Evolutionary conservation across 2,329 filamentous ascomycete species (phyloP).

Genomic region (Nannizzia gypsea): DNA sequence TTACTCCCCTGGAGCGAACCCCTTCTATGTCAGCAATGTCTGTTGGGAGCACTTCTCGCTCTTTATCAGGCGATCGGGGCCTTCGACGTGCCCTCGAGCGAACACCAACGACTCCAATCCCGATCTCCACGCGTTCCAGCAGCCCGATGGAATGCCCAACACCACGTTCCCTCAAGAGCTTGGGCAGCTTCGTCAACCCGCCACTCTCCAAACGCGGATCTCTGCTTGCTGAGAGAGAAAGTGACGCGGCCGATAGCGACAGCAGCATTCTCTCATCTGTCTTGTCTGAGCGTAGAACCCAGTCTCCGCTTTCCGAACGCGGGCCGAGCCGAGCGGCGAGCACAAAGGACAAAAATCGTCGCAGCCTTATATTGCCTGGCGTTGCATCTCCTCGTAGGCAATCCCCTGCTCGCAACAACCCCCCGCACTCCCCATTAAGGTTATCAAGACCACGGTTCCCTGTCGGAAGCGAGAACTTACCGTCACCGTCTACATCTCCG

Average conservation of each 20-base stretch:
- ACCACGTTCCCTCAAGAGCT: conserved; percentile 65
- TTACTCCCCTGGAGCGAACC: conserved; percentile 40
- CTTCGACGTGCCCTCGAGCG: conserved; percentile 28
- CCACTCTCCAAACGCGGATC: conserved; percentile 60
- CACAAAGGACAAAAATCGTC: conserved; percentile 68
- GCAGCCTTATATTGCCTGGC: conserved; percentile 72
- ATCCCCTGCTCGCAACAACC: conserved; percentile 66
- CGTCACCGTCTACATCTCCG: conserved; percentile 81
- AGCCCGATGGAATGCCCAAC: conserved; percentile 88
- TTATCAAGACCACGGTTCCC: conserved; percentile 69
- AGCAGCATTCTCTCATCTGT: conserved; percentile 75
- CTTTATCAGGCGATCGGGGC: conserved; percentile 13
- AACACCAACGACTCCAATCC: conserved; percentile 45
- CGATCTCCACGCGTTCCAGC: conserved; percentile 70
- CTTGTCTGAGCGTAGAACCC: conserved; percentile 60
- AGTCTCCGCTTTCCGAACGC: conserved; percentile 84
- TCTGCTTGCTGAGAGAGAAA: conserved; percentile 57
- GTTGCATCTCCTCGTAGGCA: conserved; percentile 67
- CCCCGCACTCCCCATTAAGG: conserved; percentile 75
- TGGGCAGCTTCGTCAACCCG: conserved; percentile 45
- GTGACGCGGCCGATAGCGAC: conserved; percentile 79
- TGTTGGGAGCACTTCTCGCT: conserved; percentile 15
- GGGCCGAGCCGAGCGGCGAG: conserved; percentile 65
- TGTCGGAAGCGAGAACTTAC: conserved; percentile 42
- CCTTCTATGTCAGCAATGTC: conserved; percentile 19